These are phyloP conservation scores for Coniochaeta sp. DNA, from an alignment of 2,329 filamentous ascomycete species.

Conservation along the genomic window DNA sequence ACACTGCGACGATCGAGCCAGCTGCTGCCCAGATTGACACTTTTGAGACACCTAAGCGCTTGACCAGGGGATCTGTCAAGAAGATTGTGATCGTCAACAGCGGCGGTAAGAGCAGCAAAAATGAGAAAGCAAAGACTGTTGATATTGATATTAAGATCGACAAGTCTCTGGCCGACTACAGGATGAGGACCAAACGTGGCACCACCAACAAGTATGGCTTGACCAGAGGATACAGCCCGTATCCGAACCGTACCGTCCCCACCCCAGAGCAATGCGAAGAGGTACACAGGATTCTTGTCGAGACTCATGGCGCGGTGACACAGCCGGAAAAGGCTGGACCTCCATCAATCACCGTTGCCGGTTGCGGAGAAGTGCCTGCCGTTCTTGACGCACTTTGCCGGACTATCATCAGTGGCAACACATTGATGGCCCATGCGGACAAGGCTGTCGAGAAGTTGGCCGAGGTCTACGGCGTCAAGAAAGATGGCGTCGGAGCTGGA, in stretches of 20 bases:
- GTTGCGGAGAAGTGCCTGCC: slow-evolving; percentile 52
- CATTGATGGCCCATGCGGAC: slow-evolving; percentile 45
- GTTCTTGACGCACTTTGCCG: slow-evolving; percentile 47
- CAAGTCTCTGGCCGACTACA: not conserved
- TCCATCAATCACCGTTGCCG: slow-evolving; percentile 64
- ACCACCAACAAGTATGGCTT: slow-evolving; percentile 40
- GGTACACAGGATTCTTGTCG: slow-evolving; percentile 58
- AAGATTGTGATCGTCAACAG: not conserved
- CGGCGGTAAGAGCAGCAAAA: not conserved
- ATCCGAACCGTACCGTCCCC: slow-evolving; percentile 58
- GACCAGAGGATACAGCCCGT: slow-evolving; percentile 54
- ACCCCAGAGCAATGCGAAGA: slow-evolving; percentile 62
- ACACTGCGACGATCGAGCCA: not conserved
- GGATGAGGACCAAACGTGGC: slow-evolving; percentile 10
- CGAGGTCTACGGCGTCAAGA: slow-evolving; percentile 53
- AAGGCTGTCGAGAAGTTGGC: slow-evolving; percentile 60
- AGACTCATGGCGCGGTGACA: slow-evolving; percentile 56
- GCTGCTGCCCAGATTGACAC: not conserved
- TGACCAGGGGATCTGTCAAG: not conserved
- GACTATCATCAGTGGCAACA: slow-evolving; percentile 45
- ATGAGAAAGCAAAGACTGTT: not conserved
- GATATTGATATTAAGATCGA: not conserved
- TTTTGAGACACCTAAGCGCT: not conserved
- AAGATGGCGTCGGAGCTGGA: slow-evolving; percentile 58
- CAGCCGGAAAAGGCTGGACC: slow-evolving; percentile 61